Base-by-base conservation (phyloP, 257 asterid genomes). In the Mentha longifolia region DNA sequence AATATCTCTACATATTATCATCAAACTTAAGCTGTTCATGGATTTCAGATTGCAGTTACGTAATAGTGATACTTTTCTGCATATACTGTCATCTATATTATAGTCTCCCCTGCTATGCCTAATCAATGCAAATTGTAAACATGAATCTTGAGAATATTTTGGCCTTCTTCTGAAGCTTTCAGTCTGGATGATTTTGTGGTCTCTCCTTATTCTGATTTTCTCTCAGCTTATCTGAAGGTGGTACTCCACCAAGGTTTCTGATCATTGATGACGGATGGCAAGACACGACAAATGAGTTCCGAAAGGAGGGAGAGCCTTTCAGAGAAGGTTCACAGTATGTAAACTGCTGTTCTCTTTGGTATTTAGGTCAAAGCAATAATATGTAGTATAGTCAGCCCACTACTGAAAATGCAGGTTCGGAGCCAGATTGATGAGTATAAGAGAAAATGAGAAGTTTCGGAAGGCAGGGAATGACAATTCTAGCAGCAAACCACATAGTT, bases 201-300 rank as follows among this genome's bases (percentile, higher is more conserved):
- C 55, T 59, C 6, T 30, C 20, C 49, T 39, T 67, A 50, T 61
- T 61, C 54, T 37, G 56, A 37, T 22, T 56, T 54, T 74, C 17
- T 67, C 63, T 70, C 78, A 79, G 84, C 73, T 77, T 82, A 66
- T 74, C 84, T 8, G 84, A 79, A 70, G 87, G 87, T 43, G 87
- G 87, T 30, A 70, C 82, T 59, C 87, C 87, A 37, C 80, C 87
- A 1, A 70, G 62, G 70, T 82, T 82, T 68, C 37, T 82, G 43
- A 82, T 82, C 22, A 82, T 82, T 61, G 87, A 82, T 56, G 87
- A 82, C 16, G 87, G 87, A 65, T 82, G 87, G 87, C 87, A 82
- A 68, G 84, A 82, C 70, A 79, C 82, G n/a, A 20, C 73, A 17
- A 82, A 82, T 31, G 87, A 79, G 75, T 82, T 79, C 78, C 82